phyloP scores from a whole-genome alignment of 352 stramenopile genomes.

The Pythium plurisporium region DNA sequence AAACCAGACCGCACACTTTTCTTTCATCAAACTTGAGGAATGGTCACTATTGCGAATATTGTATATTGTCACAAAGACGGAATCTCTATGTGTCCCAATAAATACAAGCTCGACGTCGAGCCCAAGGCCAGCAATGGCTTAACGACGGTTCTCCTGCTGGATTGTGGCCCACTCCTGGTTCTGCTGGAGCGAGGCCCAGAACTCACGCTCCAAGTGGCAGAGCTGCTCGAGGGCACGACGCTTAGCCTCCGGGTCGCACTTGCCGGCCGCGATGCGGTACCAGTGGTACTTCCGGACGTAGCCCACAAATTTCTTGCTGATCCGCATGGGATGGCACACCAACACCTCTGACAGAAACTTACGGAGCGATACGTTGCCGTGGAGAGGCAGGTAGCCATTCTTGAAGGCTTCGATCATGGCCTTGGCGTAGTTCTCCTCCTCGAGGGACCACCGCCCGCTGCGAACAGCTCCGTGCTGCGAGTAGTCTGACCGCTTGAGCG shows the following conservation, averaged over 20 bases:
- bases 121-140: neutral
- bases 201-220: constrained; percentile 46
- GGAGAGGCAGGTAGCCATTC: constrained; percentile 55
- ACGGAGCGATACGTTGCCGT: constrained; percentile 79
- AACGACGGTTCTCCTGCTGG: constrained; percentile 25
- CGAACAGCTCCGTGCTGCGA: constrained; percentile 69
- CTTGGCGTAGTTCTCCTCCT: constrained; percentile 75
- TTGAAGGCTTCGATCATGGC: constrained; percentile 84
- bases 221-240: constrained; percentile 36
- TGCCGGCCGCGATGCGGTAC: constrained; percentile 69
- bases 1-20: neutral
- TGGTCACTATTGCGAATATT: constrained; percentile 6
- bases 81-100: constrained; percentile 4
- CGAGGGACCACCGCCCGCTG: constrained; percentile 62
- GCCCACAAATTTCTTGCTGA: constrained; percentile 90
- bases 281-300: constrained; percentile 87
- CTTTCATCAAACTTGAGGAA: constrained; percentile 1
- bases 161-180: constrained; percentile 43
- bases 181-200: constrained; percentile 61
- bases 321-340: constrained; percentile 87
- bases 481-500: constrained; percentile 77
- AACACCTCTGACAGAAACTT: constrained; percentile 86
- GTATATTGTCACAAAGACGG: constrained; percentile 14
- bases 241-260: constrained; percentile 49
- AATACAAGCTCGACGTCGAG: constrained; percentile 11